Conservation (phyloP, 768 basidiomycete species). For the Pleurotus citrinopileatus region DNA sequence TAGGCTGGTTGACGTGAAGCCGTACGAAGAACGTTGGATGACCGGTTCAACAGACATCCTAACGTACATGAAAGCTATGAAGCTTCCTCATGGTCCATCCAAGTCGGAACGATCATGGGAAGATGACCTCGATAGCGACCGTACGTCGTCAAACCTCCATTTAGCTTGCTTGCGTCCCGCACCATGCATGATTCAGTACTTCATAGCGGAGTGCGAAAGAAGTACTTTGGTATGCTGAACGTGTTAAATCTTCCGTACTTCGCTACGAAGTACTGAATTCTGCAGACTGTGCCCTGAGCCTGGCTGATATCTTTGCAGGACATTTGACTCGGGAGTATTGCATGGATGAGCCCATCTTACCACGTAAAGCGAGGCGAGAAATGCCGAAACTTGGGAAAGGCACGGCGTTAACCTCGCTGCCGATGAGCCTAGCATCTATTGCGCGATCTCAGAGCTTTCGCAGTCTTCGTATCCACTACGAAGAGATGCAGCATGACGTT, state of each 20-base stretch:
- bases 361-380: slow-evolving; percentile 41
- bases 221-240: no score
- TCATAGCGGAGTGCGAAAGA: no score
- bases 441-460: neutral
- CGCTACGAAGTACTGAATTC: no score
- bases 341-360: slow-evolving; percentile 15
- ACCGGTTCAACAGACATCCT: slow-evolving; percentile 30
- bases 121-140: slow-evolving; percentile 34
- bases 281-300: no score
- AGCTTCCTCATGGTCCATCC: slow-evolving; percentile 20
- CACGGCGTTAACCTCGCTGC: slow-evolving; percentile 3
- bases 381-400: slow-evolving; percentile 41
- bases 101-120: slow-evolving; percentile 36
- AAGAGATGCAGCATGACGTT: slow-evolving; percentile 26
- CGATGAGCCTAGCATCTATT: slow-evolving; percentile 1
- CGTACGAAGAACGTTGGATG: slow-evolving; percentile 45
- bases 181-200: no score
- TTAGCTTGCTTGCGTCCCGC: neutral
- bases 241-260: no score
- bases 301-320: neutral
- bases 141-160: neutral
- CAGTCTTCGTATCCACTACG: slow-evolving; percentile 14
- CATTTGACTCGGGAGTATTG: neutral
- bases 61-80: slow-evolving; percentile 29
- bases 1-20: slow-evolving; percentile 27